Evolutionary conservation across 306 rosid genomes (phyloP).

Genomic region (Prunus mira): DNA sequence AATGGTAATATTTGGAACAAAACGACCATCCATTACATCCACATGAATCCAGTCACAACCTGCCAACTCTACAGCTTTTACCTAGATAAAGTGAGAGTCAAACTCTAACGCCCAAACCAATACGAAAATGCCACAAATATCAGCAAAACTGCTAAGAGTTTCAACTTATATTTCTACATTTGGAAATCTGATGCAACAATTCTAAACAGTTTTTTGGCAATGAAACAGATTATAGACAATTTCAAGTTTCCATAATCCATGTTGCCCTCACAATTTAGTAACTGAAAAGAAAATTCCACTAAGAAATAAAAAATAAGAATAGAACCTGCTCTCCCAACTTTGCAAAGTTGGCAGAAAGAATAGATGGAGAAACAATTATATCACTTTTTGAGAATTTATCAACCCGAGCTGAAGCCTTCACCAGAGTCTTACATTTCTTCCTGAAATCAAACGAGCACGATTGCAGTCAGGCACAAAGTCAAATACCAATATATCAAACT

Average conservation of each 20-base stretch:
- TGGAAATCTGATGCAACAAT: conserved; percentile 6
- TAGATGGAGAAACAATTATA: conserved; percentile 92
- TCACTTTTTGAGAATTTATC: conserved; percentile 84
- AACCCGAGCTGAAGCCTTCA: conserved; percentile 89
- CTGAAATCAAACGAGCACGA: conserved; percentile 36
- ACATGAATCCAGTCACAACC: conserved; percentile 99
- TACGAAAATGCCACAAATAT: conserved; percentile 5
- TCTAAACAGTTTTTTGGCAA: neutral
- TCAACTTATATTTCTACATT: conserved; percentile 17
- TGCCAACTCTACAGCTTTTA: conserved; percentile 98
- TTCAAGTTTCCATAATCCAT: neutral
- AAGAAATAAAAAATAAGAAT: conserved; percentile 16
- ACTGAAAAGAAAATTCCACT: neutral
- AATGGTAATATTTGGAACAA: conserved; percentile 96
- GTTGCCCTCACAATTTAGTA: neutral
- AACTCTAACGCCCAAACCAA: conserved; percentile 26
- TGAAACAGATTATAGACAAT: neutral
- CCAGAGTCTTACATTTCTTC: conserved; percentile 56
- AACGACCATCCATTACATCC: conserved; percentile 99
- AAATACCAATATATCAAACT: neutral
- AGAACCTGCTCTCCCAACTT: conserved; percentile 96
- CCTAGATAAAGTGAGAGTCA: conserved; percentile 47
- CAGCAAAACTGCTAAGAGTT: conserved; percentile 19
- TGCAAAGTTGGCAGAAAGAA: conserved; percentile 90
- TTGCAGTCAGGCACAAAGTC: conserved; percentile 1